Evolutionary conservation across 176 grass and related monocot genomes (phyloP).

Genomic region (Microstegium vimineum): DNA sequence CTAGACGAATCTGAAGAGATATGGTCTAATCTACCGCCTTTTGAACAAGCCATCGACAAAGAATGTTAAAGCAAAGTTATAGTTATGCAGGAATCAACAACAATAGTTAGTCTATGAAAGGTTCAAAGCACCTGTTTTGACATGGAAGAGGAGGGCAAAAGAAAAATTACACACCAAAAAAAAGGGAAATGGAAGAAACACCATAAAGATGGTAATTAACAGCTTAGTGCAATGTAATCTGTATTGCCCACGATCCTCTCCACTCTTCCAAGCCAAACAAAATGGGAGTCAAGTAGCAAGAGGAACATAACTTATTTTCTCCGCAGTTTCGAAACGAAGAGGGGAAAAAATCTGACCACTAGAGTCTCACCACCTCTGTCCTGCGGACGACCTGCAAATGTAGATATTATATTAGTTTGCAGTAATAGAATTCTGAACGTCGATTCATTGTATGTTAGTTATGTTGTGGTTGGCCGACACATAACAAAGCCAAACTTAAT

Average conservation of each 20-base stretch:
- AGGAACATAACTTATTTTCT: constrained; percentile 48
- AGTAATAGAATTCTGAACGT: background rate
- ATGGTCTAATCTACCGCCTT: background rate
- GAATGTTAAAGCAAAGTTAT: background rate
- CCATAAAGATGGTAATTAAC: constrained; percentile 41
- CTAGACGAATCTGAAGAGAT: background rate
- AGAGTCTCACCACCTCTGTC: constrained; percentile 43
- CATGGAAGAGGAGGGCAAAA: constrained; percentile 50
- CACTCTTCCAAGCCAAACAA: constrained; percentile 47
- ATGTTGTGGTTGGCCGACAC: background rate
- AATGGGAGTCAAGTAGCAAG: constrained; percentile 28
- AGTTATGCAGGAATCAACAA: background rate
- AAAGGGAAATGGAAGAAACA: background rate
- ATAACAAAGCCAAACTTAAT: background rate
- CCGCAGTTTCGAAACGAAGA: constrained; percentile 1
- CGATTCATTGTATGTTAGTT: background rate
- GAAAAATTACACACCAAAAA: background rate
- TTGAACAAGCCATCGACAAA: background rate
- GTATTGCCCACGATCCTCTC: constrained; percentile 16
- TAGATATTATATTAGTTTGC: background rate
- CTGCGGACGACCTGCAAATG: constrained; percentile 29
- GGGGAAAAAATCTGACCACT: background rate
- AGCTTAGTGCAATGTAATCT: constrained; percentile 15
- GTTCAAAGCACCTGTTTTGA: constrained; percentile 36
- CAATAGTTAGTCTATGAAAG: constrained; percentile 24